These are phyloP conservation scores for Aspergillus japonicus DNA, from an alignment of 2,329 filamentous ascomycete genomes.

Conservation along the genomic window DNA sequence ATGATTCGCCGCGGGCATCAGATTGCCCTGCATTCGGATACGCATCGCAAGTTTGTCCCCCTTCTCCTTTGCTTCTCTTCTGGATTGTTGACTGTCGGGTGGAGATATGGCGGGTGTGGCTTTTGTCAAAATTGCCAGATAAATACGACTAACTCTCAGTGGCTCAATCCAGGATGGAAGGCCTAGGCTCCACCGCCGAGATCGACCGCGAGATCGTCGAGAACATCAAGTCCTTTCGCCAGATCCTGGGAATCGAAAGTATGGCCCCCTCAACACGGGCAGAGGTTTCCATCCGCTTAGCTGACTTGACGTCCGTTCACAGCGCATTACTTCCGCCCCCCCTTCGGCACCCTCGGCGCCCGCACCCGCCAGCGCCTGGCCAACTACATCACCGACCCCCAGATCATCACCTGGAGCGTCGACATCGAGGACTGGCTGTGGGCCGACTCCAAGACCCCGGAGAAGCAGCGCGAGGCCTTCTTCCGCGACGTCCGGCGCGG, in stretches of 20 bases:
- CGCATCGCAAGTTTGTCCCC: slow-evolving; percentile 58
- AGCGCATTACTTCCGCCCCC: slow-evolving; percentile 65
- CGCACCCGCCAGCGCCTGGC: slow-evolving; percentile 64
- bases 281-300: not conserved
- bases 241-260: slow-evolving; percentile 37
- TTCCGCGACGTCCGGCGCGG: slow-evolving; percentile 61
- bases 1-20: slow-evolving; percentile 65
- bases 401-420: slow-evolving; percentile 67
- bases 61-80: not conserved
- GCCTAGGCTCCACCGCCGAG: slow-evolving; percentile 27
- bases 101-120: too few relatives aligned
- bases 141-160: not conserved
- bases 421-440: slow-evolving; percentile 72
- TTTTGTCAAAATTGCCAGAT: too few relatives aligned
- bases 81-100: not conserved
- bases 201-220: slow-evolving; percentile 41
- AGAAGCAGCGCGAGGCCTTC: slow-evolving; percentile 67
- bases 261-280: slow-evolving; percentile 7
- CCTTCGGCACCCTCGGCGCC: slow-evolving; percentile 67
- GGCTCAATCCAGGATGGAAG: slow-evolving; percentile 35
- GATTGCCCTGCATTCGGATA: slow-evolving; percentile 66
- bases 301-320: not conserved
- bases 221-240: slow-evolving; percentile 32
- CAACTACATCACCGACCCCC: slow-evolving; percentile 50
- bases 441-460: slow-evolving; percentile 60